Evolutionary conservation across 257 asterid species (phyloP).

Genomic region (Solanum sitiens): DNA sequence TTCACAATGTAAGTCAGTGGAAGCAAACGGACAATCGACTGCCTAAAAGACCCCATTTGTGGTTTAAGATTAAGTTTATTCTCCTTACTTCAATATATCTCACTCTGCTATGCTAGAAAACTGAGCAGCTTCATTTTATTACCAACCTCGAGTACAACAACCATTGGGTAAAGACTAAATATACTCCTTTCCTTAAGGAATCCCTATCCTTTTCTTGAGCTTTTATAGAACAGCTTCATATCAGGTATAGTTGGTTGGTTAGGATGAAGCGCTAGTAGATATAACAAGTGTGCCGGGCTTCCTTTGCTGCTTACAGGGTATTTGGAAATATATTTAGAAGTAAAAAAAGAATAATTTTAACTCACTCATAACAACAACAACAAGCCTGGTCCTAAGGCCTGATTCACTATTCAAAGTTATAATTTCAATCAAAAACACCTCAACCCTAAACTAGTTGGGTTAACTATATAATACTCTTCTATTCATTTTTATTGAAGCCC

Average conservation of each 20-base stretch:
- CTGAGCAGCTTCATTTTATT: background rate
- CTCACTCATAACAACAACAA: background rate
- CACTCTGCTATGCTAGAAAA: background rate
- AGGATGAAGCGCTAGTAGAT: background rate
- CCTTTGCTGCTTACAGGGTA: background rate
- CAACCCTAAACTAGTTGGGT: background rate
- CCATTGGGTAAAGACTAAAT: background rate
- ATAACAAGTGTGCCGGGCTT: background rate
- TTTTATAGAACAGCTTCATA: background rate
- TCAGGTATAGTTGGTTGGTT: background rate
- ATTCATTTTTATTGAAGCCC: background rate
- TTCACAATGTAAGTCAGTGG: background rate
- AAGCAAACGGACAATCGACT: background rate
- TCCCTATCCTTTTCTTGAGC: background rate
- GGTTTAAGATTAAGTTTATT: too few species aligned
- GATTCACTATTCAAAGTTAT: background rate
- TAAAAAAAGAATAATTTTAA: background rate
- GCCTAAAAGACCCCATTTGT: too few species aligned
- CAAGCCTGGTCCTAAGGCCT: background rate
- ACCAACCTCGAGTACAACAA: background rate
- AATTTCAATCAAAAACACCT: background rate
- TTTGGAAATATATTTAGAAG: background rate
- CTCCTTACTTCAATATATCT: background rate
- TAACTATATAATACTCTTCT: background rate
- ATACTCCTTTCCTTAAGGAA: background rate